These are phyloP conservation scores for Yamadazyma sp. DNA, from an alignment of 1,139 yeast species.

Conservation along the genomic window DNA sequence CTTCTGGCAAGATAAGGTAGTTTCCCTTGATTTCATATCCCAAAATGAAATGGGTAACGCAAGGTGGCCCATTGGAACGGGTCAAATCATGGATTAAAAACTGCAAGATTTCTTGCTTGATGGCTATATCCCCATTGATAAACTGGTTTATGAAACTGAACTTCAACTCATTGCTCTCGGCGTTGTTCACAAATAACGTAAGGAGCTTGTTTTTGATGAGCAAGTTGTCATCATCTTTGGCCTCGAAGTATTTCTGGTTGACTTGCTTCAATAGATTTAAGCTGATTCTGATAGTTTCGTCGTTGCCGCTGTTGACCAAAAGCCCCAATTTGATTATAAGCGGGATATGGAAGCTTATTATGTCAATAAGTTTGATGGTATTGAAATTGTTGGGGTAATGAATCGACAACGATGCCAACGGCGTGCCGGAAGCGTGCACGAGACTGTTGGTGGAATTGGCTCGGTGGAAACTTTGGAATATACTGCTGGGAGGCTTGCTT, in stretches of 20 bases:
- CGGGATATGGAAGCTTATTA: constrained; percentile 65
- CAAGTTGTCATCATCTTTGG: constrained; percentile 31
- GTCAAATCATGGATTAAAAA: constrained; percentile 56
- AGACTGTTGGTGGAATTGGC: constrained; percentile 3
- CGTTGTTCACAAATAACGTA: constrained; percentile 69
- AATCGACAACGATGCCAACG: constrained; percentile 24
- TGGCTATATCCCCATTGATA: constrained; percentile 43
- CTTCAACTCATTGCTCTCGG: constrained; percentile 69
- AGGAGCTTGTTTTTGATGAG: constrained; percentile 64
- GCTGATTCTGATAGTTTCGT: constrained; percentile 51
- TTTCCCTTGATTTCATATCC: constrained; percentile 57
- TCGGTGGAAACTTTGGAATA: background rate
- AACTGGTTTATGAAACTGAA: constrained; percentile 74
- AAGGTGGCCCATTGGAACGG: constrained; percentile 40
- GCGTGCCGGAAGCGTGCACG: background rate
- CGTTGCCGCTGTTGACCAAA: constrained; percentile 60
- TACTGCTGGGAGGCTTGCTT: background rate
- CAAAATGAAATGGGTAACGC: constrained; percentile 71
- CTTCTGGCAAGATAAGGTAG: constrained; percentile 20
- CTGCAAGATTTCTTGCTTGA: constrained; percentile 60
- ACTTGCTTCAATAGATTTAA: constrained; percentile 54
- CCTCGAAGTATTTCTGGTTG: constrained; percentile 47
- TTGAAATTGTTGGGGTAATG: constrained; percentile 58
- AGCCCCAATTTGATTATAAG: constrained; percentile 69
- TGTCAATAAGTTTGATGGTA: constrained; percentile 63